Conservation (phyloP, 257 asterid species). For the Salvia rosmarinus region DNA sequence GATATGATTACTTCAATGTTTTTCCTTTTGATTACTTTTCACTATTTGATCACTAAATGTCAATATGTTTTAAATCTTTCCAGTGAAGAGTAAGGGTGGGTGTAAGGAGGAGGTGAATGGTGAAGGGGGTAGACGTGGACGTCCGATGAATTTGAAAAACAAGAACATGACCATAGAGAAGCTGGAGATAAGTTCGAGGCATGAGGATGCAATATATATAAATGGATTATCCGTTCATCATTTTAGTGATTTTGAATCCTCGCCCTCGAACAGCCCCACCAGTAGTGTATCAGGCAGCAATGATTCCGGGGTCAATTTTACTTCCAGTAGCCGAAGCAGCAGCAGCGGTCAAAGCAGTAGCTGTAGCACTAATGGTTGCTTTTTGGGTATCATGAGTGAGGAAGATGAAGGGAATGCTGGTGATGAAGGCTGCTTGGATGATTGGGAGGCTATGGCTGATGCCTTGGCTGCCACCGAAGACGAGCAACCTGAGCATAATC, state of each 20-base stretch:
- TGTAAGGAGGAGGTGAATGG: slow-evolving; percentile 56
- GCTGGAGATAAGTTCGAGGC: slow-evolving; percentile 56
- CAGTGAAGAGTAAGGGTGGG: slow-evolving; percentile 67
- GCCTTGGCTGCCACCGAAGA: slow-evolving; percentile 75
- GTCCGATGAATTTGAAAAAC: slow-evolving; percentile 29
- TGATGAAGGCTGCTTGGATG: slow-evolving; percentile 80
- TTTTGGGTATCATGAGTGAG: slow-evolving; percentile 59
- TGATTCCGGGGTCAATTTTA: slow-evolving; percentile 62
- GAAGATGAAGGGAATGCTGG: slow-evolving; percentile 58
- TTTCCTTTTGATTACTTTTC: slow-evolving; percentile 4
- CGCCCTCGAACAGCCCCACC: slow-evolving; percentile 67
- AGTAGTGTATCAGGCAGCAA: slow-evolving; percentile 63
- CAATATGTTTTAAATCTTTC: slow-evolving; percentile 23
- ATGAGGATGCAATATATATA: slow-evolving; percentile 51
- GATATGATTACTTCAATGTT: background rate
- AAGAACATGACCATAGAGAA: slow-evolving; percentile 46
- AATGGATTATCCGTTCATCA: slow-evolving; percentile 43
- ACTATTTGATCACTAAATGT: slow-evolving; percentile 30
- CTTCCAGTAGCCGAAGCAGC: slow-evolving; percentile 58
- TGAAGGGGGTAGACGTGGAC: slow-evolving; percentile 36
- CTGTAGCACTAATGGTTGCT: slow-evolving; percentile 62
- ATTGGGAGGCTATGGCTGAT: slow-evolving; percentile 98
- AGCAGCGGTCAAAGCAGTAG: slow-evolving; percentile 60
- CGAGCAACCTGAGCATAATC: slow-evolving; percentile 46
- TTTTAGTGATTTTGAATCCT: slow-evolving; percentile 59